Conservation (phyloP, 2,329 filamentous ascomycete genomes). For the Aspergillus carbonarius region DNA sequence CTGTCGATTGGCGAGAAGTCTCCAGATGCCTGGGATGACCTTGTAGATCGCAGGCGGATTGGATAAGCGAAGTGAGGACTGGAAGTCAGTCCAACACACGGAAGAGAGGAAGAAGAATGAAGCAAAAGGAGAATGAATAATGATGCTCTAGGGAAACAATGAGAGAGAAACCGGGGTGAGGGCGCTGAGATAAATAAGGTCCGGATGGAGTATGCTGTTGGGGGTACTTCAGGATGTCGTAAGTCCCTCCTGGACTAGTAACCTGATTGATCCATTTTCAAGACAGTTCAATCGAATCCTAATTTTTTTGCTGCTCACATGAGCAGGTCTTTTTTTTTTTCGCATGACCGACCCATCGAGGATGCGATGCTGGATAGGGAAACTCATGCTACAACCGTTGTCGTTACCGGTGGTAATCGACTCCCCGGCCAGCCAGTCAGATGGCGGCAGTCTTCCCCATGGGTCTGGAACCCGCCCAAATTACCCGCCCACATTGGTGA, state of each 20-base stretch:
- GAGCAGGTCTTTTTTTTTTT: conserved; percentile 18
- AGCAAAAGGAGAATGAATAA: background rate
- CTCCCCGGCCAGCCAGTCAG: background rate
- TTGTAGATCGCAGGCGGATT: background rate
- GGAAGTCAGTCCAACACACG: background rate
- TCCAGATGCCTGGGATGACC: background rate
- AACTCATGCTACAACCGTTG: background rate
- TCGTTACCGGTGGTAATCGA: background rate
- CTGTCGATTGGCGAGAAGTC: background rate
- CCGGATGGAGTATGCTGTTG: background rate
- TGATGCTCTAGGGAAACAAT: background rate
- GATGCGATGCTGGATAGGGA: conserved; percentile 5
- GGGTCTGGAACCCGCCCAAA: conserved; percentile 19
- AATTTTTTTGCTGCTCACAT: conserved; percentile 34
- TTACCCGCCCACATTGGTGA: conserved; percentile 2
- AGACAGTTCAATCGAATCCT: background rate
- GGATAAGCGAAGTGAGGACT: background rate
- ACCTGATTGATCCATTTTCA: background rate
- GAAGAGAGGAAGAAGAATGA: background rate
- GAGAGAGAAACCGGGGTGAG: background rate
- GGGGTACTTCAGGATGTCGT: background rate
- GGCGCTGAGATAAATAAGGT: conserved; percentile 1
- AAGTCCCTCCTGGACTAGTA: background rate
- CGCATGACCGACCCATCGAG: conserved; percentile 17
- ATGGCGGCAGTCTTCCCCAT: background rate